These are phyloP conservation scores for Solanum clarkiae DNA, from an alignment of 257 asterid species.

Conservation along the genomic window DNA sequence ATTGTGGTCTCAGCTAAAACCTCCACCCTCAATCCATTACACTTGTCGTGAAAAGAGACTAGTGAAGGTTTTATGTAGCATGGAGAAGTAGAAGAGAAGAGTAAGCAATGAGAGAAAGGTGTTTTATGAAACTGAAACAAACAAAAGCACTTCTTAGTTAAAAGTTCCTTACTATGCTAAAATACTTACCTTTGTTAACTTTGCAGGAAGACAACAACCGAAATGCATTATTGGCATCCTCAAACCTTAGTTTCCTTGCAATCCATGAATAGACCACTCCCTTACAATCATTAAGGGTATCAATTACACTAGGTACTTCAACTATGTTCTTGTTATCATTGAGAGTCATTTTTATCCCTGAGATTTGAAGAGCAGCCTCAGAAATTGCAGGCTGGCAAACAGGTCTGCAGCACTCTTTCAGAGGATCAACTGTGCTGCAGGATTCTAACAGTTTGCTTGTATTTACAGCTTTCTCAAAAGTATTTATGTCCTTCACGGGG, in stretches of 20 bases:
- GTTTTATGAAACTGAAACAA: background rate
- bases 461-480: conserved; percentile 76
- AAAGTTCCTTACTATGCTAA: background rate
- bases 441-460: conserved; percentile 79
- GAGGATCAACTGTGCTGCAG: conserved; percentile 76
- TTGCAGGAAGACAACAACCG: conserved; percentile 91
- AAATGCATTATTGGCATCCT: conserved; percentile 63
- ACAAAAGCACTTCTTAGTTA: background rate
- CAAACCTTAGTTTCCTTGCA: conserved; percentile 69
- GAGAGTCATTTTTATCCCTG: conserved; percentile 43
- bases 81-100: background rate
- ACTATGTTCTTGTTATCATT: conserved; percentile 39
- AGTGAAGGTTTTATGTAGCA: background rate
- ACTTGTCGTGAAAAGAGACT: background rate
- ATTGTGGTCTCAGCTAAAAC: background rate
- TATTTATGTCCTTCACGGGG: conserved; percentile 67
- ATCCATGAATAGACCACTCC: conserved; percentile 82
- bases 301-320: conserved; percentile 41
- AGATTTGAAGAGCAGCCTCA: conserved; percentile 80
- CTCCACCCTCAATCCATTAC: background rate
- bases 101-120: background rate
- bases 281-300: conserved; percentile 71
- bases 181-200: conserved; percentile 70
- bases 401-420: conserved; percentile 93
- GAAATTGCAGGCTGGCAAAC: conserved; percentile 76